These are phyloP conservation scores for Aleurites moluccanus DNA, from an alignment of 441 rosid genomes.

Conservation along the genomic window DNA sequence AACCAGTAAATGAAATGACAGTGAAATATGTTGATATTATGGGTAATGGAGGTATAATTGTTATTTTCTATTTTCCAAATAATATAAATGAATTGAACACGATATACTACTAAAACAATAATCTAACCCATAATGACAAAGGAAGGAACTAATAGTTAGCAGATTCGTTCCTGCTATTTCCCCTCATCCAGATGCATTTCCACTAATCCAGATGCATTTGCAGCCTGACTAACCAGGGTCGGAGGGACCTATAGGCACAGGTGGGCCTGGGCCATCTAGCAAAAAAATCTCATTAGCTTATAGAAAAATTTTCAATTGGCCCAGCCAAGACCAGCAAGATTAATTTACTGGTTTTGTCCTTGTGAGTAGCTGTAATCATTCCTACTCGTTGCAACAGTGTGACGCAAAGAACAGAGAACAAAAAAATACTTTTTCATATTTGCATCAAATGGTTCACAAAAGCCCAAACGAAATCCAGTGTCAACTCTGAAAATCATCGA, in stretches of 20 bases:
- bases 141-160: neutral
- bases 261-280: no score
- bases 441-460: neutral
- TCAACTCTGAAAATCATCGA: neutral
- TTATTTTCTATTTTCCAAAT: neutral
- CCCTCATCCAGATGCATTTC: neutral
- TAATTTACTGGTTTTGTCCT: no score
- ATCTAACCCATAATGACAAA: neutral
- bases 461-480: neutral
- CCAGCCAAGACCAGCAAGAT: no score
- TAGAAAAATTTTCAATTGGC: no score
- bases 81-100: neutral
- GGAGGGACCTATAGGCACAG: no score
- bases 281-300: no score
- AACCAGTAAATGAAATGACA: slow-evolving; percentile 3
- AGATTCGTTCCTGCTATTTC: neutral
- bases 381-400: neutral
- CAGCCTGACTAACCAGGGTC: neutral
- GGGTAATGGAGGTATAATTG: no score
- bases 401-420: neutral
- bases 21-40: neutral
- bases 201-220: neutral
- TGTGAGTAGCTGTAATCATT: neutral
- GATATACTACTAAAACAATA: neutral
- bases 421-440: neutral